Evolutionary conservation across 176 grass and related monocot genomes (phyloP), one percentile per base, ranked within the genome.

Genomic region (Stipa capillata): DNA sequence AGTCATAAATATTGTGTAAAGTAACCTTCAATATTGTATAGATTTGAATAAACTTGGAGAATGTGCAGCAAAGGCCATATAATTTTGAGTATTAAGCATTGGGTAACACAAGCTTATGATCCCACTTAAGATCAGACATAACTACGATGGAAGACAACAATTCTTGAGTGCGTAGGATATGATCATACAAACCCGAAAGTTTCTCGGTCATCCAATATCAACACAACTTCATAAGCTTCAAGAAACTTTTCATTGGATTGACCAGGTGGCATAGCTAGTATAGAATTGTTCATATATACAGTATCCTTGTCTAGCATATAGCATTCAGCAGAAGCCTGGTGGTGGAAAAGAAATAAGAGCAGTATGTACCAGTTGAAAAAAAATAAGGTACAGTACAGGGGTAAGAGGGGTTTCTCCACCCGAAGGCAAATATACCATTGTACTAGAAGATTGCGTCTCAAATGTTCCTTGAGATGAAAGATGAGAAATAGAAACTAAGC

Each of bases 121-220:
- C 60, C 21, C 34, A 83, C 36, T 10, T 17, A 60, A 60, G 29
- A 55, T 63, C 47, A 65, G 48, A 53, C 35, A 53, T 69, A 85
- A 77, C 21, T 37, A 69, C n/a, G 71, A 81, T 20, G 44, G 0
- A 51, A 52, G 48, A 90, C 47, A 82, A 17, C 53, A 50, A 80
- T 86, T 85, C 40, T 83, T 56, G 17, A 81, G 62, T 68, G 23
- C 75, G 57, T 64, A 53, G 52, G 69, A 54, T 55, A 73, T 68
- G 77, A 79, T 63, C 41, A 57, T 83, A 82, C 92, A 72, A 62
- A 98, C 95, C 95, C 92, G 27, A 98, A 98, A 63, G 85, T 90
- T 82, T 98, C 95, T 79, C 95, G 85, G 57, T 94, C 90, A 81
- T 98, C 95, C 90, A 98, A 73, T 84, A 97, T 80, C 64, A 98